Evolutionary conservation across 2,329 filamentous ascomycete genomes (phyloP), one percentile per base, ranked within the genome.

Genomic region (Trichoderma sp.): DNA sequence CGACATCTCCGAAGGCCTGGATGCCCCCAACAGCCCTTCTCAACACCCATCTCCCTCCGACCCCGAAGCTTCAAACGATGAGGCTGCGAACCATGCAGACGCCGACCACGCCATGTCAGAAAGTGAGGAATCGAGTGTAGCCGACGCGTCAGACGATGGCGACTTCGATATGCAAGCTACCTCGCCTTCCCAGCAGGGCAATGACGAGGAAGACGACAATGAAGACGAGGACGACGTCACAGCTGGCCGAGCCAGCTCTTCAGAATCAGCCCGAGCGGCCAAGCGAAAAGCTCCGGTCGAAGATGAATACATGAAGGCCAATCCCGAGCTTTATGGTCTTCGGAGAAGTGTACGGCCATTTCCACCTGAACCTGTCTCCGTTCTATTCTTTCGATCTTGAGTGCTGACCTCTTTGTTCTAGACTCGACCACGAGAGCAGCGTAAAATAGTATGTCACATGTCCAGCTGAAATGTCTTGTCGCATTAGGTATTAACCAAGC

Each of bases 321-420:
- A 99, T 75, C 95, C 95, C 53, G 93, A 97, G 80, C 84, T 99
- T 9, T 99, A 98, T 82, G 95, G 95, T 57, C 84, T 99, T 72
- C 89, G 95, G 73, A 88, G 95, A 82, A 99, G 95, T 83, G 94
- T 95, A 89, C 70, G 91, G 80, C 34, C 22, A 58, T 53, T 34
- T 48, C 12, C 34, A 25, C 22, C n/a, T 25, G 8, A 39, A 34
- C 27, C 59, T 39, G 7, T 53, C 17, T 8, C 25, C 48, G 34
- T 29, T 53, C 48, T 15, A 19, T 29, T n/a, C 34, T 1, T 27
- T 39, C 39, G 7, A 37, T 63, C n/a, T n/a, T 25, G 45, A 25
- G 15, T 15, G 35, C 59, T 63, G 45, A 63, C 59, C 45, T 39
- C 69, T 65, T 57, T 52, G 50, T 54, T 34, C 63, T 72, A 88